phyloP scores from a whole-genome alignment of 345 rosid species.

The Odontarrhena argentea region DNA sequence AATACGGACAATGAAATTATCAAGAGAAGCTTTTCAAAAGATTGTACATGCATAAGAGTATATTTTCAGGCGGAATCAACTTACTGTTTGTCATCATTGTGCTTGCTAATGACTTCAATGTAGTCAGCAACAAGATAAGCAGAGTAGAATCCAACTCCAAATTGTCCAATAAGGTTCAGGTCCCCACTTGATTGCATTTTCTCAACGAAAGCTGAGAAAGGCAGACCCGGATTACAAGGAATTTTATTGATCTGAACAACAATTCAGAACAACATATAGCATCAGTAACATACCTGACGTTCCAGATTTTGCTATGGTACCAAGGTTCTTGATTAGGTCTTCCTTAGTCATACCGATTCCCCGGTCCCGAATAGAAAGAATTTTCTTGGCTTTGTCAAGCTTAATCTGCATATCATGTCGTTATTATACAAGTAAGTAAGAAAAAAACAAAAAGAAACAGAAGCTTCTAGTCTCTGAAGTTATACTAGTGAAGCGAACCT shows the following conservation, averaged over 20 bases:
- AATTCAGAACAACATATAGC: not conserved
- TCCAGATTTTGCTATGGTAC: slow-evolving; percentile 98
- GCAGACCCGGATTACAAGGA: slow-evolving; percentile 4
- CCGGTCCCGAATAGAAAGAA: slow-evolving; percentile 83
- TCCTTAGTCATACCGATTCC: slow-evolving; percentile 99
- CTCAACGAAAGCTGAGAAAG: slow-evolving; percentile 84
- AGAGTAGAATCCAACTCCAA: slow-evolving; percentile 99
- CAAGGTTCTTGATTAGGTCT: slow-evolving; percentile 94
- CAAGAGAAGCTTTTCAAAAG: slow-evolving; percentile 25
- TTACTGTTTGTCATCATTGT: slow-evolving; percentile 93
- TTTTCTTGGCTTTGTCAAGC: slow-evolving; percentile 87
- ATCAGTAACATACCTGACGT: slow-evolving; percentile 70
- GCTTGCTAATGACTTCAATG: slow-evolving; percentile 95
- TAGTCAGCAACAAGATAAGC: slow-evolving; percentile 97
- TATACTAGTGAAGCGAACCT: slow-evolving; percentile 47
- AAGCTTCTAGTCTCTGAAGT: too few species aligned
- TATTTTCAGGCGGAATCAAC: slow-evolving; percentile 16
- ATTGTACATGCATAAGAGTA: slow-evolving; percentile 13
- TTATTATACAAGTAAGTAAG: not conserved
- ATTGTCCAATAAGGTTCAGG: slow-evolving; percentile 95
- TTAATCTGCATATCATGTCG: slow-evolving; percentile 61
- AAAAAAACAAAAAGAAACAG: not conserved
- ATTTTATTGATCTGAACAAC: not conserved
- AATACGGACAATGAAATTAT: slow-evolving; percentile 22
- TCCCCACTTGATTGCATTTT: slow-evolving; percentile 97